Evolutionary conservation across 2,329 filamentous ascomycete genomes (phyloP).

Genomic region (Aspergillus transmontanensis): DNA sequence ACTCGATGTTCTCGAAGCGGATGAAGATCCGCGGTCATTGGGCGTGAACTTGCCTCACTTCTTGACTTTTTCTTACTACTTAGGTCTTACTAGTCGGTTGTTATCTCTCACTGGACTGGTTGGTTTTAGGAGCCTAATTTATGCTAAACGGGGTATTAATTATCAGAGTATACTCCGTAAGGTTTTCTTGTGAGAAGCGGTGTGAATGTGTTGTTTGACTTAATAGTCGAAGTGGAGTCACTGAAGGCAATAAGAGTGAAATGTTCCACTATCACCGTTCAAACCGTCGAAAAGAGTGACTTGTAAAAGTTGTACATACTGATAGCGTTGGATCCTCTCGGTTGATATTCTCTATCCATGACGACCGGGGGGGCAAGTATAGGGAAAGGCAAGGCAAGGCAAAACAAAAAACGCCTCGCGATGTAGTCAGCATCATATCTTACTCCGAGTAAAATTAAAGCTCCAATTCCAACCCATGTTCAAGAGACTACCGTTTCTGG

Average conservation of each 20-base stretch:
- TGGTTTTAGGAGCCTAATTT: background rate
- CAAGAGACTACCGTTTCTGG: background rate
- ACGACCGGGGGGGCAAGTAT: no score
- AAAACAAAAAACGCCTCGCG: background rate
- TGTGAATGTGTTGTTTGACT: background rate
- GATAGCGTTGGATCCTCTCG: background rate
- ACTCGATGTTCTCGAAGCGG: conserved; percentile 29
- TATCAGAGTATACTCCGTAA: background rate
- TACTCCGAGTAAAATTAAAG: background rate
- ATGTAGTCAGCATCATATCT: background rate
- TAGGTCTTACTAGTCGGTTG: no score
- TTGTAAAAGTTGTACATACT: background rate
- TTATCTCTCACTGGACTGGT: no score
- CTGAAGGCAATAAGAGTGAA: no score
- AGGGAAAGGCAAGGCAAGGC: background rate
- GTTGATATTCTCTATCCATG: background rate
- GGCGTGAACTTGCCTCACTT: conserved; percentile 31
- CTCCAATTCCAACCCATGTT: background rate
- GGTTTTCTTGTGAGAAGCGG: background rate
- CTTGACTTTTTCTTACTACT: background rate
- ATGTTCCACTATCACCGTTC: background rate
- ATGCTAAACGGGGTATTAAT: background rate
- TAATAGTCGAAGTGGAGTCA: background rate
- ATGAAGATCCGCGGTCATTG: conserved; percentile 22
- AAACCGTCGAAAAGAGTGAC: background rate